A percentile compares a stretch with the other conserved stretches of the same genome.
These are phyloP conservation scores for Kurtzmaniella cleridarum DNA, from an alignment of 805 yeast genomes.

Conservation along the genomic window DNA sequence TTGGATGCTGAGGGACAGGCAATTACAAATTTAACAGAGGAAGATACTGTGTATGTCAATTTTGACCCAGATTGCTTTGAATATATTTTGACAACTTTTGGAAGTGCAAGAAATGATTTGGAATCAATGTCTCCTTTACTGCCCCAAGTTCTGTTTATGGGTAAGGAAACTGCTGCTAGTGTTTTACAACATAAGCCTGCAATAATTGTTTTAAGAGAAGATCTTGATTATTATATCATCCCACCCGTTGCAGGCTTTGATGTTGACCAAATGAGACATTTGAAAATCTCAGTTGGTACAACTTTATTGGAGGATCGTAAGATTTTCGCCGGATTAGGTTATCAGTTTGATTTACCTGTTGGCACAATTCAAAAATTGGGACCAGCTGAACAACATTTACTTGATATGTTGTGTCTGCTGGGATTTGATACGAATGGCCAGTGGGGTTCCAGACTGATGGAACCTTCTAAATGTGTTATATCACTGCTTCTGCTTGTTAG, in stretches of 20 bases:
- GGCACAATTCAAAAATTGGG: slow-evolving; percentile 51
- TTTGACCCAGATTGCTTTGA: slow-evolving; percentile 84
- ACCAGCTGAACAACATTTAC: slow-evolving; percentile 89
- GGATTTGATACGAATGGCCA: slow-evolving; percentile 63
- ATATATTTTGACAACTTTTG: slow-evolving; percentile 71
- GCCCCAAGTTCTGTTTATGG: slow-evolving; percentile 24
- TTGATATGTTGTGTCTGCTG: slow-evolving; percentile 90
- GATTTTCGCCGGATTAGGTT: slow-evolving; percentile 80
- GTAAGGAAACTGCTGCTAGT: slow-evolving; percentile 42
- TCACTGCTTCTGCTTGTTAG: slow-evolving; percentile 75
- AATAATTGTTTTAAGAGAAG: slow-evolving; percentile 87
- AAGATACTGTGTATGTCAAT: slow-evolving; percentile 75
- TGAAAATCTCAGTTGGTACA: slow-evolving; percentile 73
- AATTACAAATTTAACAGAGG: slow-evolving; percentile 72
- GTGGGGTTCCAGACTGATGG: slow-evolving; percentile 91
- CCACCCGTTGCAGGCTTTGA: slow-evolving; percentile 61
- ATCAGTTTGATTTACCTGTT: slow-evolving; percentile 24
- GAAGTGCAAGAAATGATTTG: slow-evolving; percentile 60
- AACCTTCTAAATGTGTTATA: slow-evolving; percentile 82
- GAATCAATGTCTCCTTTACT: slow-evolving; percentile 21
- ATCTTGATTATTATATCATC: slow-evolving; percentile 86
- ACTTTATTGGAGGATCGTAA: slow-evolving; percentile 48
- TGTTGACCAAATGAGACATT: slow-evolving; percentile 54
- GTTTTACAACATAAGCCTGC: slow-evolving; percentile 79
- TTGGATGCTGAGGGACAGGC: slow-evolving; percentile 72